Base-by-base conservation (phyloP, 2,329 filamentous ascomycete species). In the Aureobasidium uvarum region DNA sequence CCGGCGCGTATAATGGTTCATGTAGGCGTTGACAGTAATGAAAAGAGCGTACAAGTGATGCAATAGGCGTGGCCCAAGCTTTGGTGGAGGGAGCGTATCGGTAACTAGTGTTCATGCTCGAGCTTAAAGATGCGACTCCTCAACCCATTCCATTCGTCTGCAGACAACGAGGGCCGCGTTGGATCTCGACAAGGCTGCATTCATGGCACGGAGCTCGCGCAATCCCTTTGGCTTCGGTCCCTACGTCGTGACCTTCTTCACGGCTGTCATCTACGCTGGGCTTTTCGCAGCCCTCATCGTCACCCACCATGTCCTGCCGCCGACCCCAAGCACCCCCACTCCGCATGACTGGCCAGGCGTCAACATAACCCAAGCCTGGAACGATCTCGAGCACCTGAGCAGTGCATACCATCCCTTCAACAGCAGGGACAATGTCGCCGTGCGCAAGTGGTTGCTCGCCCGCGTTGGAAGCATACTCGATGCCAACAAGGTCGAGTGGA, bases 331-430 rank as follows among this genome's bases (percentile, higher is more conserved):
- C 23, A 80, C 81, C 43, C 80, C 83, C 45, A 80, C 77, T 11
- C 78, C 78, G 6, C 84, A 84, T 43, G 73, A 80, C 10, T 69
- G 67, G 67, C 51, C 63, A 4, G 92, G 92, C 20, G 79, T 96
- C 72, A 91, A 96, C 72, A 79, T 98, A 62, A 89, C 88, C 2
- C 87, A 96, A 77, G 92, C 94, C 43, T 98, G 93, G 93, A 78
- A 82, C 14, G 93, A 98, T 74, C 81, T 99, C 38, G 86, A 92
- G 67, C 80, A 83, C 64, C 83, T 99, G 56, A 94, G 89, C 39
- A 82, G 82, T 68, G 82, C 83, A 1, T 95, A 90, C 74, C 95
- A 96, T 74, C 94, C 95, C 0, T 96, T 91, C 80, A 97, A 96
- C 78, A 93, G 89, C 70, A 88, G 83, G 66, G 83, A 85, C 67